These are phyloP conservation scores for Sutorius eximius DNA, from an alignment of 1,284 basidiomycete species.

Conservation along the genomic window DNA sequence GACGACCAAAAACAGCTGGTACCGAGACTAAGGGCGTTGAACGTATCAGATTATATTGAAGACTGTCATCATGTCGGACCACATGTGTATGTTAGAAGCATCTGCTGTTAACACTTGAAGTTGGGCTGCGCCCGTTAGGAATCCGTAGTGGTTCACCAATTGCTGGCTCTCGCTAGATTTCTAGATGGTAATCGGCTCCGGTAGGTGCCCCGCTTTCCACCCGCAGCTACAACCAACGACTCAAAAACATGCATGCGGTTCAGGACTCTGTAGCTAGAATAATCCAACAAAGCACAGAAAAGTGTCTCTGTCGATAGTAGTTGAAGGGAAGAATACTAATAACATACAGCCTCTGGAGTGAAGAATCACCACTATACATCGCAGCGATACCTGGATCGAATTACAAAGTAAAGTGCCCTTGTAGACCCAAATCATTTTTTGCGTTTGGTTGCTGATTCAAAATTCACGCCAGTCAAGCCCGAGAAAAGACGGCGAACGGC, in stretches of 20 bases:
- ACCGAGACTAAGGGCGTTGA: too few species aligned
- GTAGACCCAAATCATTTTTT: slow-evolving; percentile 27
- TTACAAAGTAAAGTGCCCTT: background rate
- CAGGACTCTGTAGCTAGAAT: background rate
- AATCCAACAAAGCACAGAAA: background rate
- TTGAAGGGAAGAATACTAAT: slow-evolving; percentile 23
- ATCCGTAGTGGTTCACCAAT: too few species aligned
- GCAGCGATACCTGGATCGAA: slow-evolving; percentile 4
- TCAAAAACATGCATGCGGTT: background rate
- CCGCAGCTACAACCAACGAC: background rate
- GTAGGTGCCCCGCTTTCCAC: background rate
- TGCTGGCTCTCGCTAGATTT: background rate
- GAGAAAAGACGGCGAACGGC: background rate
- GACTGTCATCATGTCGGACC: too few species aligned
- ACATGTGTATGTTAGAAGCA: too few species aligned
- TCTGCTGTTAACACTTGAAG: too few species aligned
- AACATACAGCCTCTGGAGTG: slow-evolving; percentile 17
- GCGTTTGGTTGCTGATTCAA: slow-evolving; percentile 27
- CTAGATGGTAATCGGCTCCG: too few species aligned
- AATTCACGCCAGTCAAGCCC: background rate
- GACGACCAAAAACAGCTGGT: too few species aligned
- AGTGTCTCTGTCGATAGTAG: background rate
- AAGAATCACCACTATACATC: slow-evolving; percentile 9
- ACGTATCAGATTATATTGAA: too few species aligned
- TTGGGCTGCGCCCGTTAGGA: too few species aligned